Evolutionary conservation across 1,284 basidiomycete species (phyloP), one percentile per base, ranked within the genome.

Genomic region (Jaminaea rosea): DNA sequence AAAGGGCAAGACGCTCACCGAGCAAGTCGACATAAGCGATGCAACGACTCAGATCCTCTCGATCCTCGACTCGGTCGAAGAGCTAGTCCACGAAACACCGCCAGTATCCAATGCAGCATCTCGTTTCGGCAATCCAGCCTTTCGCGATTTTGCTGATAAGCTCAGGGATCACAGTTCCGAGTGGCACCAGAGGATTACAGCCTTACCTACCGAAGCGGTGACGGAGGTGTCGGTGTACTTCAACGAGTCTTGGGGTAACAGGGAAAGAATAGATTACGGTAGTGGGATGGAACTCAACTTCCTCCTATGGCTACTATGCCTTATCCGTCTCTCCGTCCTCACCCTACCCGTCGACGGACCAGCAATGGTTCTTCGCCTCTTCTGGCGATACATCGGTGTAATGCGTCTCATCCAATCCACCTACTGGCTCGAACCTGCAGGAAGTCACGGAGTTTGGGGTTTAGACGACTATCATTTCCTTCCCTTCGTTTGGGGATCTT

Each of bases 271-370:
- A 56, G 94, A 99, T 76, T 99, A 99, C 75, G 93, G 94, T 8
- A 94, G 90, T 68, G 93, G 93, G 1, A 97, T 97, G 91, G 94
- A 99, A 75, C 80, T 98, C 53, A 96, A 97, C 76, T 98, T 97
- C 71, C 62, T 96, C 10, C 96, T 89, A 67, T 98, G 92, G 92
- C 73, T 98, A 13, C 78, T 92, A 37, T 93, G 88, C 67, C 77
- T 98, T 1, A 82, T 84, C 60, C 82, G 82, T 24, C 77, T 97
- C 1, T 83, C 81, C 1, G 79, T 92, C 0, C 51, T 73, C 26
- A 49, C 53, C 21, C 67, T 94, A 10, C 75, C 76, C 1, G 76
- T 80, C 47, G 92, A 97, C 73, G 82, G 85, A 60, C 80, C 79
- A 42, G 83, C 86, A 2, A 78, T 97, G 15, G 89, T 96, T 15